phyloP scores from a whole-genome alignment of 768 basidiomycete genomes.

The Exsudoporus frostii region DNA sequence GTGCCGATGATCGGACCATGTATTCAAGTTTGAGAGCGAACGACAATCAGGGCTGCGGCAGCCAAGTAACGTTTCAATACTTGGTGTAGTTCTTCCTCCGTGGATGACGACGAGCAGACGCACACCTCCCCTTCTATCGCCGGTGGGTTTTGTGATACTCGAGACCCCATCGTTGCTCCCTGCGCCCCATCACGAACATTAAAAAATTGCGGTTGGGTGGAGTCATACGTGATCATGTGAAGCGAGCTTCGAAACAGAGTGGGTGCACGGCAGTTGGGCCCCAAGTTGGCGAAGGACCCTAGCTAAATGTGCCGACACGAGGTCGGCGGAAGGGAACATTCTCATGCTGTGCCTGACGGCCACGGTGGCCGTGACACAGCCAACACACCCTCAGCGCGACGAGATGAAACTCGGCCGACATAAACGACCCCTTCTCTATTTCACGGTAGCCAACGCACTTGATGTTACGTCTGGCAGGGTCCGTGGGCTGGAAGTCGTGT shows the following conservation, averaged over 20 bases:
- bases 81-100: background rate
- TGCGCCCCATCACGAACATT: slow-evolving; percentile 14
- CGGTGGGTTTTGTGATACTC: slow-evolving; percentile 3
- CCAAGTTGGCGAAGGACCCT: background rate
- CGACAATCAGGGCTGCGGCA: slow-evolving; percentile 16
- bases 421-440: background rate
- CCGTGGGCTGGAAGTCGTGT: slow-evolving; percentile 6
- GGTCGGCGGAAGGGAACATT: slow-evolving; percentile 9
- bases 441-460: background rate
- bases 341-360: slow-evolving; percentile 2
- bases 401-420: background rate
- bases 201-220: slow-evolving; percentile 16
- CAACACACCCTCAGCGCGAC: background rate
- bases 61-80: background rate
- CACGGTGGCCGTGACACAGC: slow-evolving; percentile 1
- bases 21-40: background rate
- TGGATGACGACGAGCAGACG: slow-evolving; percentile 7
- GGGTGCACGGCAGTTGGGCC: slow-evolving; percentile 8
- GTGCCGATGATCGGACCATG: slow-evolving; percentile 12
- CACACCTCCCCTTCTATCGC: slow-evolving; percentile 3
- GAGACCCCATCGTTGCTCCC: slow-evolving; percentile 12
- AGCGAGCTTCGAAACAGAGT: slow-evolving; percentile 7
- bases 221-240: slow-evolving; percentile 7
- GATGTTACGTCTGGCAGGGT: background rate
- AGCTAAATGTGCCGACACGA: slow-evolving; percentile 11